Percentiles rank a stretch among this genome's conserved stretches.
phyloP scores from a whole-genome alignment of 208 protist species.

The Trypanosoma avium region DNA sequence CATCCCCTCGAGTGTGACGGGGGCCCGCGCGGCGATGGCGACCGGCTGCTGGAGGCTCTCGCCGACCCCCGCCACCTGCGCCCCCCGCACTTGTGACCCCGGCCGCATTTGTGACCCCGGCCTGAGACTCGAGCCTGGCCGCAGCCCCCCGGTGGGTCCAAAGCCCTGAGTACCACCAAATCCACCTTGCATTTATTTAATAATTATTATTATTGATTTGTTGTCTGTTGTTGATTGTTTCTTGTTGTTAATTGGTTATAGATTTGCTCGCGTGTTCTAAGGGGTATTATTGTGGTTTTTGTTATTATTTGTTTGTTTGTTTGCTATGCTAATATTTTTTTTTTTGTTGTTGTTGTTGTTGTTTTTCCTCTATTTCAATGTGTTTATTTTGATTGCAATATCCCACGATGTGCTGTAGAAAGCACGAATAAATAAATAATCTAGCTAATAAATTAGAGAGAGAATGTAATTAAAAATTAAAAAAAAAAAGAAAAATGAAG shows the following conservation, averaged over 20 bases:
- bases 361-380: too few relatives aligned
- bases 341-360: too few relatives aligned
- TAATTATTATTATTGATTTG: background rate
- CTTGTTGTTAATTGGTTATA: too few relatives aligned
- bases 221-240: too few relatives aligned
- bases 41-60: slow-evolving; percentile 82
- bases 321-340: too few relatives aligned
- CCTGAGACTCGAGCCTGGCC: slow-evolving; percentile 27
- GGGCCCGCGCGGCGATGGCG: slow-evolving; percentile 57
- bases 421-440: too few relatives aligned
- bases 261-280: too few relatives aligned
- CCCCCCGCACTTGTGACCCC: slow-evolving; percentile 62
- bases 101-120: slow-evolving; percentile 78
- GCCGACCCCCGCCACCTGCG: slow-evolving; percentile 72
- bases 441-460: too few relatives aligned
- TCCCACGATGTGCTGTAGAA: too few relatives aligned
- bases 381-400: too few relatives aligned
- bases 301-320: too few relatives aligned
- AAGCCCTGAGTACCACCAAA: slow-evolving; percentile 15
- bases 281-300: too few relatives aligned
- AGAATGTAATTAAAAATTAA: background rate
- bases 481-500: slow-evolving; percentile 9
- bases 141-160: slow-evolving; percentile 42
- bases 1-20: slow-evolving; percentile 84
- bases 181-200: slow-evolving; percentile 11